Conservation (phyloP, 768 basidiomycete species). For the Russula lepida region DNA sequence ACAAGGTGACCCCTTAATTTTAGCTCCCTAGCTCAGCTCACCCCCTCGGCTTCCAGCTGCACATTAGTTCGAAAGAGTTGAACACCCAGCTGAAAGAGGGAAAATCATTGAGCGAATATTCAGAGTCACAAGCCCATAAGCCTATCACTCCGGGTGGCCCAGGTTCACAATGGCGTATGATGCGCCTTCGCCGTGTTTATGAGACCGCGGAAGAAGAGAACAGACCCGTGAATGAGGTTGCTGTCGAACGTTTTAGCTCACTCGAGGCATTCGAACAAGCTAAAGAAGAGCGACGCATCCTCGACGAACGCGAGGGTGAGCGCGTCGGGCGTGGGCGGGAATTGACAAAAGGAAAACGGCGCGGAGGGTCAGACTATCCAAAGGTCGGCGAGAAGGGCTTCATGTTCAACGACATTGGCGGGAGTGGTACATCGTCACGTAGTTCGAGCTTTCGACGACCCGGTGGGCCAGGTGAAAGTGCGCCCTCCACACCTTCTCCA, state of each 20-base stretch:
- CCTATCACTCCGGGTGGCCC: constrained; percentile 73
- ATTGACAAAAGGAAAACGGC: constrained; percentile 32
- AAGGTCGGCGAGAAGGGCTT: constrained; percentile 44
- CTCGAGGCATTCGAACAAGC: constrained; percentile 85
- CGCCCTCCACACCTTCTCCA: constrained; percentile 50
- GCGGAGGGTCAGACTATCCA: constrained; percentile 23
- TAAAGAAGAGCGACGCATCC: constrained; percentile 70
- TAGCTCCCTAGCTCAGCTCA: neutral
- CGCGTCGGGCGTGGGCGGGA: constrained; percentile 32
- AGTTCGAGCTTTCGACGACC: constrained; percentile 86
- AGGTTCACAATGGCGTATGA: constrained; percentile 97
- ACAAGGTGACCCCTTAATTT: constrained; percentile 45
- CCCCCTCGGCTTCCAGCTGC: constrained; percentile 36
- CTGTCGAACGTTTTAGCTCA: constrained; percentile 79
- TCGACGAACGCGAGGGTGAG: constrained; percentile 73
- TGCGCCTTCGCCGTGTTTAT: constrained; percentile 83
- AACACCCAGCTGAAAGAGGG: constrained; percentile 49
- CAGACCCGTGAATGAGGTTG: constrained; percentile 64
- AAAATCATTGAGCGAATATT: constrained; percentile 31
- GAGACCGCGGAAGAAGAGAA: constrained; percentile 87
- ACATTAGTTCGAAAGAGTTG: constrained; percentile 53
- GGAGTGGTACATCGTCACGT: constrained; percentile 63
- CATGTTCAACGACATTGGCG: constrained; percentile 59
- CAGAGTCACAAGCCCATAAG: constrained; percentile 38
- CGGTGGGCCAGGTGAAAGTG: constrained; percentile 47